Base-by-base conservation (phyloP, 1,284 basidiomycete species). In the Boletus sp. region DNA sequence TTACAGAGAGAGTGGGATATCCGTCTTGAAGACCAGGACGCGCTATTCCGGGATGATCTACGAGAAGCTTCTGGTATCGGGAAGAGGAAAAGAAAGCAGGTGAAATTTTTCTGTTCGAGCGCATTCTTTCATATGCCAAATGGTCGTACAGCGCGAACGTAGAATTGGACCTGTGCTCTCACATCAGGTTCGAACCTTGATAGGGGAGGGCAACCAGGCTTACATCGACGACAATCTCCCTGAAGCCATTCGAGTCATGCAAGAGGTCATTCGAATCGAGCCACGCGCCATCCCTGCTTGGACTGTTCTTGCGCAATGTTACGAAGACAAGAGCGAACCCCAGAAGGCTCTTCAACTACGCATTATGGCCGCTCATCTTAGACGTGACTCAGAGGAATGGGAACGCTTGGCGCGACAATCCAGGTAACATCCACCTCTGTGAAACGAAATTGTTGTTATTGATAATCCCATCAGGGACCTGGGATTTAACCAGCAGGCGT, bases 241-340 rank as follows among this genome's bases (percentile, higher is more conserved):
- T 2, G 78, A 84, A 55, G 87, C 92, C 1, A 84, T 92, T 29
- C 77, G 80, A 19, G 78, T 86, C 37, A 90, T 94, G 77, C 83
- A 89, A 62, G 91, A 98, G 62, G 90, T 97, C 54, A 93, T 98
- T 49, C 81, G 91, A 8, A 92, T 94, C 48, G 94, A 98, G 65
- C 92, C 94, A 2, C 82, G 88, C 27, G 88, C 92, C 8, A 75
- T 78, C 5, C 70, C 82, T 4, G 91, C 94, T 0, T 97, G 94
- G 94, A 80, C 82, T 8, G 90, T 93, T 41, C 52, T 53, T 1
- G 52, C 57, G 17, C 57, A 56, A 19, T 57, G 55, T 29, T 57
- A 59, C 22, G 55, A 56, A 34, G 55, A 56, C 27, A 44, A 41
- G 37, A 25, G 42, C 12, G 55, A 59, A 38, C 57, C 55, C 10